phyloP scores from a whole-genome alignment of 2,329 filamentous ascomycete genomes.

The Penicillium sp. region DNA sequence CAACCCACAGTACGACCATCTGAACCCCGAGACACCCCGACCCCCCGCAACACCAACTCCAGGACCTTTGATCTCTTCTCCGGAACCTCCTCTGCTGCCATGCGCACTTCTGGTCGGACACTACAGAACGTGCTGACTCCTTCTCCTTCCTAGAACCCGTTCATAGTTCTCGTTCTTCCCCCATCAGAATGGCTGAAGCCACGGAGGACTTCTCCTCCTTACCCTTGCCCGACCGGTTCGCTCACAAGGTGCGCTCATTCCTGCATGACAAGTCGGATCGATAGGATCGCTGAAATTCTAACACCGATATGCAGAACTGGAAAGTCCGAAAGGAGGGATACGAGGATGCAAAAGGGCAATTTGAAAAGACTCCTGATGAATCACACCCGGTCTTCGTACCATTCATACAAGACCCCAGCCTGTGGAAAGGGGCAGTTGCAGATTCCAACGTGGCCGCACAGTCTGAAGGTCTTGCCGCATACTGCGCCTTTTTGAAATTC shows the following conservation, averaged over 20 bases:
- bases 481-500: slow-evolving; percentile 87
- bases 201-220: slow-evolving; percentile 39
- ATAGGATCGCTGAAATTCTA: slow-evolving; percentile 16
- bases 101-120: background rate
- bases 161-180: background rate
- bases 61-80: background rate
- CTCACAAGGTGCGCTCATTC: slow-evolving; percentile 33
- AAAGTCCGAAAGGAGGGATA: slow-evolving; percentile 94
- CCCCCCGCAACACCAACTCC: slow-evolving; percentile 1
- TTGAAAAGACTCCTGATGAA: slow-evolving; percentile 76
- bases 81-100: background rate
- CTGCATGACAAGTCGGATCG: background rate
- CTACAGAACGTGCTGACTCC: background rate
- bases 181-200: slow-evolving; percentile 34
- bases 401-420: slow-evolving; percentile 69
- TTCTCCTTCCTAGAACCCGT: background rate
- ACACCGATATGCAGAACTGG: slow-evolving; percentile 57
- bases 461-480: slow-evolving; percentile 76
- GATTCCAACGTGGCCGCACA: slow-evolving; percentile 97
- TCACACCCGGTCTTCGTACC: slow-evolving; percentile 75
- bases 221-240: slow-evolving; percentile 36
- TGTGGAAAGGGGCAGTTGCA: slow-evolving; percentile 87
- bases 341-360: slow-evolving; percentile 81
- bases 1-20: slow-evolving; percentile 13
- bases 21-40: background rate